These are phyloP conservation scores for Coccomyxa sp. DNA, from an alignment of 139 green algal species.

Conservation along the genomic window DNA sequence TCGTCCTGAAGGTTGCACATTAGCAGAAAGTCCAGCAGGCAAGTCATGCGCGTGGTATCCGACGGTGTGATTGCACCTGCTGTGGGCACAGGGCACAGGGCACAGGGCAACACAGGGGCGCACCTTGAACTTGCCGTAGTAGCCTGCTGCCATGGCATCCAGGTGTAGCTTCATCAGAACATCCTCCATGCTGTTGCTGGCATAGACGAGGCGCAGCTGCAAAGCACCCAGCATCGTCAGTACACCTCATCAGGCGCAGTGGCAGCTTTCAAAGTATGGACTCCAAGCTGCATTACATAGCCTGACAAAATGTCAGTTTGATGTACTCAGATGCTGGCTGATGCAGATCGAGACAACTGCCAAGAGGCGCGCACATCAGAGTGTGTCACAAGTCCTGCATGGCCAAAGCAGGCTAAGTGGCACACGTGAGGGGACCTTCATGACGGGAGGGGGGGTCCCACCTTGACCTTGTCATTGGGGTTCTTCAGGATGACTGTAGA, in stretches of 20 bases:
- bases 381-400: not conserved
- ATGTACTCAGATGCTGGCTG: no score
- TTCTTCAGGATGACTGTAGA: conserved; percentile 58
- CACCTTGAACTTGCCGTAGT: conserved; percentile 6
- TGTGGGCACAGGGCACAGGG: not conserved
- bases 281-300: no score
- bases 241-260: not conserved
- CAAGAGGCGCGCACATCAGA: not conserved
- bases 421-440: no score
- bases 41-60: not conserved
- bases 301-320: no score
- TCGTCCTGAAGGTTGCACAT: not conserved
- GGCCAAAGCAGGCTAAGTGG: not conserved
- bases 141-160: conserved; percentile 37
- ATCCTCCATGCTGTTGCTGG: conserved; percentile 80
- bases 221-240: not conserved
- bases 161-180: conserved; percentile 78
- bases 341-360: not conserved
- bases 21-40: not conserved
- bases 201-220: conserved; percentile 77
- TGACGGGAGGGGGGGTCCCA: conserved; percentile 9
- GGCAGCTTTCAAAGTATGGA: not conserved
- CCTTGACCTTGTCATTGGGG: conserved; percentile 57
- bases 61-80: not conserved
- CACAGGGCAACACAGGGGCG: not conserved